Evolutionary conservation across 2,329 filamentous ascomycete genomes (phyloP).

Genomic region (Colletotrichum aenigma): DNA sequence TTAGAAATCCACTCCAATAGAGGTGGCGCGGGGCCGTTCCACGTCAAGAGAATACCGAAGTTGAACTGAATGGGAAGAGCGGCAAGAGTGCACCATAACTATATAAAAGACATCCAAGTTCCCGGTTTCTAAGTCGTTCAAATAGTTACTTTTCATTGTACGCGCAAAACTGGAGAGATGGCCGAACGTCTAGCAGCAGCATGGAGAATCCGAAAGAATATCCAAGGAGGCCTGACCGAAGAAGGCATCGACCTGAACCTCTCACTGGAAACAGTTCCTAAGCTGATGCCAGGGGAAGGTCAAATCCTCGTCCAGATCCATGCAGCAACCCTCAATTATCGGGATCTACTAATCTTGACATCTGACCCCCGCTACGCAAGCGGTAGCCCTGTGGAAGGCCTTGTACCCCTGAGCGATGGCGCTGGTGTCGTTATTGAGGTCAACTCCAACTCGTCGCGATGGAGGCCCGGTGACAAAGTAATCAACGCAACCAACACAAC

Average conservation of each 20-base stretch:
- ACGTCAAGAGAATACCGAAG: background rate
- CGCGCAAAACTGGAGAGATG: background rate
- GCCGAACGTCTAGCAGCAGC: fast-evolving
- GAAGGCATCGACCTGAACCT: background rate
- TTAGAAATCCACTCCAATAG: fast-evolving
- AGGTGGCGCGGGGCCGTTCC: background rate
- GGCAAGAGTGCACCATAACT: background rate
- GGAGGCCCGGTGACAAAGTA: background rate
- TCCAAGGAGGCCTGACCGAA: background rate
- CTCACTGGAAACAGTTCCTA: background rate
- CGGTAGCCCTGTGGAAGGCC: background rate
- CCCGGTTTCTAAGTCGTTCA: fast-evolving
- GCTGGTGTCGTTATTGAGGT: background rate
- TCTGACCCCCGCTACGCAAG: background rate
- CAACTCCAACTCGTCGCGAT: background rate
- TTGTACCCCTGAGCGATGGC: background rate
- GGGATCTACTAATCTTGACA: background rate
- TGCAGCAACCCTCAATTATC: background rate
- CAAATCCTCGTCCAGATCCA: background rate
- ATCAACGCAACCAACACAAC: background rate
- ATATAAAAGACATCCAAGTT: background rate
- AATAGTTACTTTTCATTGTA: fast-evolving
- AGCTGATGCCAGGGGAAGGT: background rate
- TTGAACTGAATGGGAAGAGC: background rate
- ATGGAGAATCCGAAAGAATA: background rate